Base-by-base conservation (phyloP, 129 eudicot species). In the Flaveria sonorensis region DNA sequence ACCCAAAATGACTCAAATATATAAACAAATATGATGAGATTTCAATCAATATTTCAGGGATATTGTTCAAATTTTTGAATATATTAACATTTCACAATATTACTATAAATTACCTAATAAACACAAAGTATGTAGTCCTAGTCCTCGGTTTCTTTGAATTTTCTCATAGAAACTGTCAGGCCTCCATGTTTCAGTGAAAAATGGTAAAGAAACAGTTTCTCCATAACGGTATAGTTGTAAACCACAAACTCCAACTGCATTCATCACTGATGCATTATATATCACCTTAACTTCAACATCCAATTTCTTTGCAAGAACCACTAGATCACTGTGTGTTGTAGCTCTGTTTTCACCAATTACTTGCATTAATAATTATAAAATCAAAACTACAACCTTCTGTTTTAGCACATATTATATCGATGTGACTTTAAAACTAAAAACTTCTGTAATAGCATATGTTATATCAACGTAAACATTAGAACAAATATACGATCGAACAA, bases 221-320 rank as follows among this genome's bases (percentile, higher is more conserved):
- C 98, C 98, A 78, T 94, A 94, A 19, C 92, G 97, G 70, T 94
- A 94, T 30, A 94, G 91, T 77, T 94, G 98, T 76, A 94, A 83
- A 1, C 98, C 98, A 74, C 98, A 94, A 8, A 94, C 87, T 67
- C 98, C 98, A 43, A 94, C 76, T n/a, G 98, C 98, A 78, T 94
- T 94, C 93, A 94, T 94, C 9, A 94, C 96, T 14, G 98, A 94
- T 56, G 98, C 97, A 83, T 94, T 94, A 71, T 91, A 96, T 61
- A 94, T 81, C 80, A 89, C 98, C 77, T 87, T 87, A 47, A 94
- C 97, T 30, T 86, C 90, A 55, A 94, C 88, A 43, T 89, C 90
- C 77, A 89, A 39, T 64, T 85, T 89, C 87, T 89, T 94, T 12
- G 98, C 98, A 30, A 97, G 87, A 43, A 94, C 98, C 71, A 94